Base-by-base conservation (phyloP, 495 filamentous ascomycete genomes). In the Diplogelasinospora grovesii region DNA sequence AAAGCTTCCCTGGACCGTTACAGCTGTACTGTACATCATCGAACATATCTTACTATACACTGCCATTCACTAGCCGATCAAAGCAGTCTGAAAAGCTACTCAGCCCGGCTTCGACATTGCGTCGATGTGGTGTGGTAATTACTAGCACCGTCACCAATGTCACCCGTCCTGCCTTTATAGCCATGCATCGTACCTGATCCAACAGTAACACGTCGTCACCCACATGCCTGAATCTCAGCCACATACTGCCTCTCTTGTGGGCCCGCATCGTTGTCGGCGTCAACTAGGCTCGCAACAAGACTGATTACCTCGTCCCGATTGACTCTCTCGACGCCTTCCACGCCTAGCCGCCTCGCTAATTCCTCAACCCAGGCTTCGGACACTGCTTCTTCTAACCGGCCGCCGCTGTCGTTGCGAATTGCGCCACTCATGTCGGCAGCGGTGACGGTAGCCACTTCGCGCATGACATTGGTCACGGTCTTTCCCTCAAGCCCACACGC, bases 401-500 rank as follows among this genome's bases (percentile, higher is more conserved):
- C 4, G 5, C 38, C 38, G 8, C 32, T 4, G 14, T n/a, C n/a
- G n/a, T n/a, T n/a, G n/a, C n/a, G n/a, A n/a, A n/a, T n/a, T n/a
- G n/a, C n/a, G n/a, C n/a, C n/a, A n/a, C n/a, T n/a, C n/a, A n/a
- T n/a, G 24, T 10, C 21, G 23, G 29, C 14, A 37, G 20, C 14
- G 26, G 35, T 24, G 21, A 20, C 9, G 9, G 26, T n/a, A 13
- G 4, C 44, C 10, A 60, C 24, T 49, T 66, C 54, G 16, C 52
- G 46, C 22, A 27, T 41, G 8, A 93, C 69, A 60, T 73, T 87
- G 21, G 89, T 95, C 26, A 83, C 81, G 46, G 71, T 68, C 63
- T 79, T 79, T 30, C 85, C 89, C 44, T 78, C 81, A 18, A 96
- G 48, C 34, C 92, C 92, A 70, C 92, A 98, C 10, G 89, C 79